These are phyloP conservation scores for Pulveroboletus sp. DNA, from an alignment of 768 basidiomycete genomes.

Conservation along the genomic window DNA sequence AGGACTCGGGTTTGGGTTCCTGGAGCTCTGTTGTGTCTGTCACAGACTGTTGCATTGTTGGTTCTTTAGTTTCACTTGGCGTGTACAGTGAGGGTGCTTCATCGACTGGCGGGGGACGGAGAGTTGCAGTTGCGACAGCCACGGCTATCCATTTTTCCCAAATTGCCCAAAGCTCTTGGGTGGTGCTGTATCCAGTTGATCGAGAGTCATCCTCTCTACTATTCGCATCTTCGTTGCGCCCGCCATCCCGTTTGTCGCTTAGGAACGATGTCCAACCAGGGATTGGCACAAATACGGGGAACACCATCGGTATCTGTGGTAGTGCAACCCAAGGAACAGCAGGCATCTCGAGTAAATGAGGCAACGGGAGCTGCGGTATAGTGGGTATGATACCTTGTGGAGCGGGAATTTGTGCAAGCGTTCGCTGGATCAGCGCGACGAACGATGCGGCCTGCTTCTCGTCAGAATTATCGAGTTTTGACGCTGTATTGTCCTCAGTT, in stretches of 20 bases:
- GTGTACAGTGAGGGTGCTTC: constrained; percentile 72
- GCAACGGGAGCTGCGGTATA: constrained; percentile 44
- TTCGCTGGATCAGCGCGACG: constrained; percentile 72
- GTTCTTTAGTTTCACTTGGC: constrained; percentile 43
- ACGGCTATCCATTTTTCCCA: constrained; percentile 76
- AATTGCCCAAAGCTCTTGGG: constrained; percentile 61
- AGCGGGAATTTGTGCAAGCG: constrained; percentile 55
- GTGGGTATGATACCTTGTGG: constrained; percentile 54
- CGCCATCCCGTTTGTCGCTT: constrained; percentile 42
- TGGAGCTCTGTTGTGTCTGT: constrained; percentile 1
- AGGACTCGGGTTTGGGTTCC: constrained; percentile 8
- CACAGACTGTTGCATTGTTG: background rate
- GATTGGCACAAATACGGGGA: constrained; percentile 72
- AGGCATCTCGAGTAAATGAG: constrained; percentile 65
- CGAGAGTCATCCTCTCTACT: constrained; percentile 32
- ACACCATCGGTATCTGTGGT: constrained; percentile 69
- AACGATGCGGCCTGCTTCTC: constrained; percentile 45
- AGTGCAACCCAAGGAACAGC: constrained; percentile 57
- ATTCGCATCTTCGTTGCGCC: constrained; percentile 23
- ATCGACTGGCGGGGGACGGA: constrained; percentile 40
- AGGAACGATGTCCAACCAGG: constrained; percentile 63
- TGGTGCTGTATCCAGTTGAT: constrained; percentile 40
- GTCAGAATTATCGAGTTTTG: constrained; percentile 18
- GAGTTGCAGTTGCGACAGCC: constrained; percentile 45
- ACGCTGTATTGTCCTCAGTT: constrained; percentile 20